Evolutionary conservation across 768 basidiomycete species (phyloP).

Genomic region (Pleurotus eryngii): DNA sequence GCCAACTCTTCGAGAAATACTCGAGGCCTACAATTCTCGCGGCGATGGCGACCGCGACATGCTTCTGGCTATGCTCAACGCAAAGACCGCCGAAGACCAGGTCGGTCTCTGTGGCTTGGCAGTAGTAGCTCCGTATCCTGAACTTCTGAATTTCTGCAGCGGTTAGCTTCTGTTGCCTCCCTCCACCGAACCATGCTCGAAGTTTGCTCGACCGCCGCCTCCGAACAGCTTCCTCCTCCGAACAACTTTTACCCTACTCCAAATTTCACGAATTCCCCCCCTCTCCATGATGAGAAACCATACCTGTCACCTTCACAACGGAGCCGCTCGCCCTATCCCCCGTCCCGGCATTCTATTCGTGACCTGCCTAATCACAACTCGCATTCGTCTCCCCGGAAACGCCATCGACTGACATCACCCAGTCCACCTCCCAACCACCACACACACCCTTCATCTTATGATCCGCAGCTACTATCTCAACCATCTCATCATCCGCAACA

Average conservation of each 20-base stretch:
- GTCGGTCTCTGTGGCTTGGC: constrained; percentile 37
- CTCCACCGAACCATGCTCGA: constrained; percentile 74
- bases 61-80: constrained; percentile 86
- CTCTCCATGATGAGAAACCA: constrained; percentile 29
- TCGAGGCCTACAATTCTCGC: constrained; percentile 77
- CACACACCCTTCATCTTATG: constrained; percentile 25
- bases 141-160: constrained; percentile 35
- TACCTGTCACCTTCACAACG: constrained; percentile 31
- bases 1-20: constrained; percentile 80
- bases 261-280: constrained; percentile 30
- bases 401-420: constrained; percentile 59
- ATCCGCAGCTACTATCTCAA: constrained; percentile 31
- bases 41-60: constrained; percentile 93
- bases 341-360: constrained; percentile 27
- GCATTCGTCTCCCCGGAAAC: constrained; percentile 52
- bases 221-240: constrained; percentile 17
- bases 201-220: constrained; percentile 37
- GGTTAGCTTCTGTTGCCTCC: constrained; percentile 66
- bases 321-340: constrained; percentile 39
- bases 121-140: not conserved
- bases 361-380: constrained; percentile 26
- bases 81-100: constrained; percentile 93
- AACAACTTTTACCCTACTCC: constrained; percentile 39
- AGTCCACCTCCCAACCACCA: constrained; percentile 31
- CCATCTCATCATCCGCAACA: constrained; percentile 28